phyloP scores from a whole-genome alignment of 257 asterid species.

The Fraxinus cuspidata region DNA sequence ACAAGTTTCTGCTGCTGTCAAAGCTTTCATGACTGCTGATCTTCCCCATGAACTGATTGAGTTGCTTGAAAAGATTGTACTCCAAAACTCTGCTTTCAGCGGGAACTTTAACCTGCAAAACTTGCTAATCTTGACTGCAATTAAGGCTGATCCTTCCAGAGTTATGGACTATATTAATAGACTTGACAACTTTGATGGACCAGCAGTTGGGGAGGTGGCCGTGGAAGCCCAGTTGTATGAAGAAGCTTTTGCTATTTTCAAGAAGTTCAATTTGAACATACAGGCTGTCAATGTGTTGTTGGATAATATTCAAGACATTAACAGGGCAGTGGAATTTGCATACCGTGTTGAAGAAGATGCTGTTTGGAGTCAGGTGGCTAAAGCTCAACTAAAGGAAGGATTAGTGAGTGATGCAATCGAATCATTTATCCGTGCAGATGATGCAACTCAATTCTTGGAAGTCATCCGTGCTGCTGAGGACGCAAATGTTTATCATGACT shows the following conservation, averaged over 20 bases:
- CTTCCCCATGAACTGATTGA: conserved; percentile 98
- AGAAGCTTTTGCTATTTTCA: conserved; percentile 95
- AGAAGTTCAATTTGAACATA: conserved; percentile 94
- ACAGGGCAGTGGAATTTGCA: conserved; percentile 96
- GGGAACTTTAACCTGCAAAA: conserved; percentile 98
- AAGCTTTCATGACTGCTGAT: conserved; percentile 99
- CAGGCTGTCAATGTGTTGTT: conserved; percentile 93
- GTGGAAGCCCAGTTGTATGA: conserved; percentile 90
- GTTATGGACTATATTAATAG: conserved; percentile 98
- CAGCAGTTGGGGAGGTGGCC: conserved; percentile 99
- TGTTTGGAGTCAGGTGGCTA: conserved; percentile 99
- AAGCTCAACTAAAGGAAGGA: conserved; percentile 95
- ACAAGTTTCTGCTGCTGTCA: conserved; percentile 99
- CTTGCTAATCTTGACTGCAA: conserved; percentile 89
- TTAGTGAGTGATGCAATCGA: conserved; percentile 96
- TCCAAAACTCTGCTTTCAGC: conserved; percentile 95
- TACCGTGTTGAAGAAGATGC: conserved; percentile 98
- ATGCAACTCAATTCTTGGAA: conserved; percentile 83
- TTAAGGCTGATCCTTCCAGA: conserved; percentile 94
- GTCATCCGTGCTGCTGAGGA: conserved; percentile 88
- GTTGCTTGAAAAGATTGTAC: conserved; percentile 97
- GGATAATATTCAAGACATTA: conserved; percentile 86
- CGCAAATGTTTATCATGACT: conserved; percentile 83
- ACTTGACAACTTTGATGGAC: conserved; percentile 98
- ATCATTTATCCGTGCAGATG: conserved; percentile 96